Evolutionary conservation across 192 early-diverging fungal genomes (phyloP).

Genomic region (Pilaira anomala): DNA sequence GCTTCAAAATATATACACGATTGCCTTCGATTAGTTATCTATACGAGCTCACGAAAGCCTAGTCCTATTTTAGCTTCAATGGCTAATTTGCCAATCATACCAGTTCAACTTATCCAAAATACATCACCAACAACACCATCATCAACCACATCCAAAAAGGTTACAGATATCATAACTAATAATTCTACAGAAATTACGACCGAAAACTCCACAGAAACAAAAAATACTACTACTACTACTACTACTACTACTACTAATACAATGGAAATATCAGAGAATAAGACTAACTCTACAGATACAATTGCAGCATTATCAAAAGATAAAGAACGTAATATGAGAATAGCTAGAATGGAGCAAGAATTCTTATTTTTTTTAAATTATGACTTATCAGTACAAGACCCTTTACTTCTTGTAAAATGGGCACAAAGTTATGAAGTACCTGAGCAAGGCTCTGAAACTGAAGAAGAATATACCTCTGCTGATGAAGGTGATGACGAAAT

Average conservation of each 20-base stretch:
- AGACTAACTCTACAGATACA: neutral
- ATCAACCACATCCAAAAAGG: too few relatives aligned
- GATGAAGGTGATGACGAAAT: conserved; percentile 11
- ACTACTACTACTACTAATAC: neutral
- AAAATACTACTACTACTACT: too few relatives aligned
- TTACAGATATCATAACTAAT: too few relatives aligned
- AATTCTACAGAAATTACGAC: too few relatives aligned
- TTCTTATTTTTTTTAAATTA: conserved; percentile 49
- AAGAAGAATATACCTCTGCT: conserved; percentile 9
- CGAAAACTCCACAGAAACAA: too few relatives aligned
- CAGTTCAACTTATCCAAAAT: too few relatives aligned
- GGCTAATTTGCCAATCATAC: too few relatives aligned
- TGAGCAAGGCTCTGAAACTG: neutral
- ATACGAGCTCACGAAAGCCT: neutral
- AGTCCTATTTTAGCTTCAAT: neutral
- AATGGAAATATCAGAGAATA: neutral
- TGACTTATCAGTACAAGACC: conserved; percentile 26
- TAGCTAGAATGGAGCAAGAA: conserved; percentile 43
- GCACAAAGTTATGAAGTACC: conserved; percentile 9
- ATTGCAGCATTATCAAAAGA: neutral
- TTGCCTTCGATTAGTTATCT: conserved; percentile 23
- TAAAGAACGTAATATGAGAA: neutral
- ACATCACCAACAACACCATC: neutral
- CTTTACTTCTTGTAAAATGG: conserved; percentile 3
- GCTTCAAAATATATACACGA: conserved; percentile 42